Evolutionary conservation across 441 rosid genomes (phyloP).

Genomic region (Melastoma candidum): DNA sequence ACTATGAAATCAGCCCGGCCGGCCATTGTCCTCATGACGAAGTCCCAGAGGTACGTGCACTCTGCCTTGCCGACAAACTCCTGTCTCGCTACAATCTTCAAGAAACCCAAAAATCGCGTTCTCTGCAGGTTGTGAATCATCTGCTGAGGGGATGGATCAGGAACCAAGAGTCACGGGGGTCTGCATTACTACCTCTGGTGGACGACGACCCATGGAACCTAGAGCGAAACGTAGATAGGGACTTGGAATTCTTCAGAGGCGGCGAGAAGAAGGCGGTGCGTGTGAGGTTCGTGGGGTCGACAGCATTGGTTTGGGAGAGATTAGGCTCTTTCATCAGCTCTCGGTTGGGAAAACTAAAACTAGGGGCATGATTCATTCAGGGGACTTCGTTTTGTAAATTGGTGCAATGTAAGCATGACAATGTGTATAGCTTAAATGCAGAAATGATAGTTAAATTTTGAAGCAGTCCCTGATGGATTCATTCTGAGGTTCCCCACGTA

Average conservation of each 20-base stretch:
- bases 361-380: constrained; percentile 11
- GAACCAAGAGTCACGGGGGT: constrained; percentile 56
- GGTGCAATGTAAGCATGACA: no score
- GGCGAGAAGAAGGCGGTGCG: constrained; percentile 43
- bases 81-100: no score
- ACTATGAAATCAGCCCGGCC: constrained; percentile 92
- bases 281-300: constrained; percentile 39
- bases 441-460: no score
- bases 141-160: constrained; percentile 76
- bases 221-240: constrained; percentile 22
- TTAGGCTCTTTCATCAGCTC: constrained; percentile 36
- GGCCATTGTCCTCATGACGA: constrained; percentile 99
- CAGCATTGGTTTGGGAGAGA: constrained; percentile 37
- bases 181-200: constrained; percentile 42
- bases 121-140: constrained; percentile 66
- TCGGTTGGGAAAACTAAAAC: constrained; percentile 21
- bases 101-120: no score
- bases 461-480: no score
- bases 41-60: constrained; percentile 76
- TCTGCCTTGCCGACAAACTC: neutral
- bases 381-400: no score
- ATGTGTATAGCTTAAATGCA: no score
- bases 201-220: constrained; percentile 27
- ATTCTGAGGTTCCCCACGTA: no score
- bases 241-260: constrained; percentile 58